Evolutionary conservation across 2,329 filamentous ascomycete species (phyloP).

Genomic region (Zasmidium citrigriseum): DNA sequence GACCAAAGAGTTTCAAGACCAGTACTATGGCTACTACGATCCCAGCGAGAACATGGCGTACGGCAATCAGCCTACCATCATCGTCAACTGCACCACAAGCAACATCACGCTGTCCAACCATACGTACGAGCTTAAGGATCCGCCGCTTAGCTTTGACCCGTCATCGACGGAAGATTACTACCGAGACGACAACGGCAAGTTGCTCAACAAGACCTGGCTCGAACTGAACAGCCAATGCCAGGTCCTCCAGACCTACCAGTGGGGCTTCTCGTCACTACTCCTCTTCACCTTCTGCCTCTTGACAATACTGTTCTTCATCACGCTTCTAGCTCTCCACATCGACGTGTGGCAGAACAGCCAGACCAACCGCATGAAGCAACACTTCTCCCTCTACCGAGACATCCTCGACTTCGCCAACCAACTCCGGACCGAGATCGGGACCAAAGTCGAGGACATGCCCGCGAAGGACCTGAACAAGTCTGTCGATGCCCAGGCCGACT

Average conservation of each 20-base stretch:
- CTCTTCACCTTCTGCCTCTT: constrained; percentile 19
- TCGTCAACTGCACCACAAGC: constrained; percentile 5
- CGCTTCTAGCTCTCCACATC: constrained; percentile 7
- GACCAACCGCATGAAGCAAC: constrained; percentile 6
- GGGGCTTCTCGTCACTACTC: constrained; percentile 18
- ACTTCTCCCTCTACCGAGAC: constrained; percentile 13
- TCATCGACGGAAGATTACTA: background rate
- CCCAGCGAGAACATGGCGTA: background rate
- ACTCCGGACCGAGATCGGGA: constrained; percentile 10
- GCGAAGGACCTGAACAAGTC: constrained; percentile 8
- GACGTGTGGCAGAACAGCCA: constrained; percentile 12
- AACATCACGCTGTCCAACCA: constrained; percentile 5
- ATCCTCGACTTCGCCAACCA: constrained; percentile 16
- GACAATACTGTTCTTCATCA: constrained; percentile 5
- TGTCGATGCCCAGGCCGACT: constrained; percentile 1
- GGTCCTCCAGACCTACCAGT: constrained; percentile 10
- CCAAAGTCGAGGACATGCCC: constrained; percentile 9
- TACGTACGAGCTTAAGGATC: constrained; percentile 2
- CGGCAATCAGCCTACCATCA: background rate
- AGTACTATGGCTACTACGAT: background rate
- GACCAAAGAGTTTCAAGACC: no score
- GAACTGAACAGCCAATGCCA: constrained; percentile 7
- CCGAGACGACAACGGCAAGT: background rate
- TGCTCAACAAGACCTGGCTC: constrained; percentile 1
- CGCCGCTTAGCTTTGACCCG: background rate